Conservation (phyloP, 192 early-diverging fungal species). For the Cetraspora pellucida region DNA sequence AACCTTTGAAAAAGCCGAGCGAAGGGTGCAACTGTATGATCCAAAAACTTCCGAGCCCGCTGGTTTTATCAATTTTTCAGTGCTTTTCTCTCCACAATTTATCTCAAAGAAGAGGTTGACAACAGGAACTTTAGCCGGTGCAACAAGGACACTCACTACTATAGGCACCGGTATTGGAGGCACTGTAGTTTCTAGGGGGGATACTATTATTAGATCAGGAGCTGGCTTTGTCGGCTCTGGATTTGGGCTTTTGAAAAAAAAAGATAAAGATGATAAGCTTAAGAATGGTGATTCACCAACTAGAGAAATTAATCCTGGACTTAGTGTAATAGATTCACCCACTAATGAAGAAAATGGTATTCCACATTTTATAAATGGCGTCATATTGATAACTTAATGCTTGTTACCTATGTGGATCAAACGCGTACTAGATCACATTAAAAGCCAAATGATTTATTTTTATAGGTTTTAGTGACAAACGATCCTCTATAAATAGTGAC, state of each 20-base stretch:
- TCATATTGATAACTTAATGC: no score
- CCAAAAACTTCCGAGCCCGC: neutral
- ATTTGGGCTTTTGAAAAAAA: conserved; percentile 35
- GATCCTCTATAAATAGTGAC: no score
- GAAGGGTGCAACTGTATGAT: conserved; percentile 45
- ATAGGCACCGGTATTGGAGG: conserved; percentile 64
- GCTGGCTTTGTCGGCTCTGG: conserved; percentile 34
- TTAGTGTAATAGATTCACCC: no score
- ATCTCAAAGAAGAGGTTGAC: conserved; percentile 33
- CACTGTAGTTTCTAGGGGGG: conserved; percentile 50
- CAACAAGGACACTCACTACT: conserved; percentile 55
- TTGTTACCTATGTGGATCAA: no score
- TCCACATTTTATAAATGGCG: neutral
- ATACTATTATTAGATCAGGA: conserved; percentile 41
- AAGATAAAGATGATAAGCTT: conserved; percentile 30
- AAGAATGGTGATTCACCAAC: conserved; percentile 45
- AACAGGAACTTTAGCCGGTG: conserved; percentile 51
- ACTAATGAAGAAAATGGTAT: neutral
- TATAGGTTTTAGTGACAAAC: no score
- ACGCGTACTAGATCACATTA: no score
- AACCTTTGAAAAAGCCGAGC: conserved; percentile 50
- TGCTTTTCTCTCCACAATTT: conserved; percentile 60
- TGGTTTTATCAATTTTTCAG: conserved; percentile 54
- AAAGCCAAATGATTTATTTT: no score
- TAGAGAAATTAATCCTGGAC: conserved; percentile 38